Base-by-base conservation (phyloP, 306 rosid species). In the Lotus japonicus region DNA sequence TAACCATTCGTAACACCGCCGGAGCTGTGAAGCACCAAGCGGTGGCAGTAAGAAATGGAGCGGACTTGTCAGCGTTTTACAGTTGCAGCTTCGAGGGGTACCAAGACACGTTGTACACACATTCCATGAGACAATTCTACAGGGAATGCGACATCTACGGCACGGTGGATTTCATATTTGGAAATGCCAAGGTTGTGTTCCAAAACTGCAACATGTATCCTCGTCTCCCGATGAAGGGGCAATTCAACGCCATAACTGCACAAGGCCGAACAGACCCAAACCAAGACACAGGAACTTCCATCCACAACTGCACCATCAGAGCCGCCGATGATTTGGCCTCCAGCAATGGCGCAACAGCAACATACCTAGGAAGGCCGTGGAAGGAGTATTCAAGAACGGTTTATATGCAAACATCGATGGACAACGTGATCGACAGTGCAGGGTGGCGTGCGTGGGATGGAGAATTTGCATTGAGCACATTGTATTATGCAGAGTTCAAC, bases 101-200 rank as follows among this genome's bases (percentile, higher is more conserved):
- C 74, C 98, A 92, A 66, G 98, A 92, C 81, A 92, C 98, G 0
- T 26, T 92, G 7, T 94, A 94, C 75, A 75, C 88, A 2, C 97
- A 90, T 57, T 83, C 98, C 18, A 79, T 90, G 4, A 83, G 98
- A 23, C 97, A 94, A 72, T 94, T 94, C 83, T 94, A 90, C 50
- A 51, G 97, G 26, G 97, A 90, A 66, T 92, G 97, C 19, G 92
- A 90, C 54, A 70, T 92, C 21, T 90, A 86, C 41, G 97, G 98
- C 10, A 92, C 98, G 0, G 96, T 92, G 2, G 98, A 92, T 61
- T 92, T 92, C 88, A 90, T 94, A 42, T 94, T 94, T n/a, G 97
- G 98, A 3, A 90, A 94, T 28, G 98, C 98, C 1, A 91, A 91
- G 19, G 94, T 81, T 13, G 95, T 94, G 0, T 76, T 94, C 74